Percentiles rank a stretch among this genome's conserved stretches.
Conservation (phyloP, 2,329 filamentous ascomycete species). For the Verticillium klebahnii region DNA sequence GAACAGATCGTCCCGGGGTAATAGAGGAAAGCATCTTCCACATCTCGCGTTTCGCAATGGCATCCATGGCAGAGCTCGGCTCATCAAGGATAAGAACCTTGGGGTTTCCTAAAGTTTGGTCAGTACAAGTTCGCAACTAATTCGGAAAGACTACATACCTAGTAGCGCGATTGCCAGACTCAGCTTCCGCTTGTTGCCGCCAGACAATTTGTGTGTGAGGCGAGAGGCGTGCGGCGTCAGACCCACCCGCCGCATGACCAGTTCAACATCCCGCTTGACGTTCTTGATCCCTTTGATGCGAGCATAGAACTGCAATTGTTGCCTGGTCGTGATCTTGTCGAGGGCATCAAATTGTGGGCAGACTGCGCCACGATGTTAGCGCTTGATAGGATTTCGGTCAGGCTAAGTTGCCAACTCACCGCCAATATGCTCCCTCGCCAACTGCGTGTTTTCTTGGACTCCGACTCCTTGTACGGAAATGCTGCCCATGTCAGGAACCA, state of each 20-base stretch:
- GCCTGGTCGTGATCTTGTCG: slow-evolving; percentile 65
- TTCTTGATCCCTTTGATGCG: slow-evolving; percentile 60
- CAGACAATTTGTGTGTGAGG: slow-evolving; percentile 62
- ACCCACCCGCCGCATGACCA: slow-evolving; percentile 60
- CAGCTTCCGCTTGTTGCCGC: slow-evolving; percentile 72
- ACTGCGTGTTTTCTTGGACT: slow-evolving; percentile 49
- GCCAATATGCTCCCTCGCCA: slow-evolving; percentile 57
- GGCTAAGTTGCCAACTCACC: slow-evolving; percentile 1
- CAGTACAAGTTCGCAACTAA: neutral
- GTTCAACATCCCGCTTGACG: slow-evolving; percentile 56
- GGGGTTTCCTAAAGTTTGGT: slow-evolving; percentile 55
- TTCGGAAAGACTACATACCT: slow-evolving; percentile 42
- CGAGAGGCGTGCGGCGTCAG: slow-evolving; percentile 54
- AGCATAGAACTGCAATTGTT: slow-evolving; percentile 69
- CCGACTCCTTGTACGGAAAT: slow-evolving; percentile 62
- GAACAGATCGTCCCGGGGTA: slow-evolving; percentile 56
- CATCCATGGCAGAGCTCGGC: slow-evolving; percentile 68
- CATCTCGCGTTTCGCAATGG: slow-evolving; percentile 67
- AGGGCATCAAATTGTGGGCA: slow-evolving; percentile 68
- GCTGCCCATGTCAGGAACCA: slow-evolving; percentile 55
- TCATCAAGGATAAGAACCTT: slow-evolving; percentile 68
- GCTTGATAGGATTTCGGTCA: neutral
- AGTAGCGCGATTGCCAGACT: slow-evolving; percentile 67
- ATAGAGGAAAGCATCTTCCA: slow-evolving; percentile 64
- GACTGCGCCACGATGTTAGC: slow-evolving; percentile 24